Conservation (phyloP, 495 filamentous ascomycete species). For the Neurospora intermedia region DNA sequence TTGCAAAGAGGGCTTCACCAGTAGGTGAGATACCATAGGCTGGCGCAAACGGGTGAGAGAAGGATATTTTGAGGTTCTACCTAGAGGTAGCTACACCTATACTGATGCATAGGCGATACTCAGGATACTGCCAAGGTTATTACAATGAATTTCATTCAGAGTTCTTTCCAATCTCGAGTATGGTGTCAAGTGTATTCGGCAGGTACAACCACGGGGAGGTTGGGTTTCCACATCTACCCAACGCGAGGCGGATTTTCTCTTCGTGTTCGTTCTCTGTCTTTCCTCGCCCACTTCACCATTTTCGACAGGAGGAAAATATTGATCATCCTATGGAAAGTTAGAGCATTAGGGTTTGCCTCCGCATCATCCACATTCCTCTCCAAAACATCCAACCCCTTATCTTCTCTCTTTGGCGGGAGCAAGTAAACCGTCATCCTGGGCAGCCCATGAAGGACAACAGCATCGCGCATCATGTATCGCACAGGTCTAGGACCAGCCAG, state of each 20-base stretch:
- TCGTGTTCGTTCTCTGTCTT: too few species aligned
- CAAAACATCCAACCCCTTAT: too few species aligned
- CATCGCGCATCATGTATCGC: neutral
- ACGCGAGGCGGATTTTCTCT: too few species aligned
- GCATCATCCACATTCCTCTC: too few species aligned
- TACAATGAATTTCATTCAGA: neutral
- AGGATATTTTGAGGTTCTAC: neutral
- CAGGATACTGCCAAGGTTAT: neutral
- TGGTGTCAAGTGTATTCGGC: neutral
- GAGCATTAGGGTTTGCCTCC: too few species aligned
- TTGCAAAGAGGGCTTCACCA: neutral
- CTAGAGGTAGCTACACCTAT: neutral
- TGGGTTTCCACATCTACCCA: neutral
- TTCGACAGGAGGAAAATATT: too few species aligned
- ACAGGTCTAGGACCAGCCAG: neutral
- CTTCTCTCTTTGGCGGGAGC: too few species aligned
- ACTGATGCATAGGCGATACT: neutral
- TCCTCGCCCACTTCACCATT: too few species aligned
- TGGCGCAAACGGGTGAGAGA: neutral
- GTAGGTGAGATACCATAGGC: neutral
- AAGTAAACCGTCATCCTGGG: too few species aligned
- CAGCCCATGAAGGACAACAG: too few species aligned
- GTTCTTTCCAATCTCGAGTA: neutral
- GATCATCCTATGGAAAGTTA: too few species aligned
- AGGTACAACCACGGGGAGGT: neutral